These are phyloP conservation scores for Saccharomycodes ludwigii DNA, from an alignment of 805 yeast genomes.

Conservation along the genomic window DNA sequence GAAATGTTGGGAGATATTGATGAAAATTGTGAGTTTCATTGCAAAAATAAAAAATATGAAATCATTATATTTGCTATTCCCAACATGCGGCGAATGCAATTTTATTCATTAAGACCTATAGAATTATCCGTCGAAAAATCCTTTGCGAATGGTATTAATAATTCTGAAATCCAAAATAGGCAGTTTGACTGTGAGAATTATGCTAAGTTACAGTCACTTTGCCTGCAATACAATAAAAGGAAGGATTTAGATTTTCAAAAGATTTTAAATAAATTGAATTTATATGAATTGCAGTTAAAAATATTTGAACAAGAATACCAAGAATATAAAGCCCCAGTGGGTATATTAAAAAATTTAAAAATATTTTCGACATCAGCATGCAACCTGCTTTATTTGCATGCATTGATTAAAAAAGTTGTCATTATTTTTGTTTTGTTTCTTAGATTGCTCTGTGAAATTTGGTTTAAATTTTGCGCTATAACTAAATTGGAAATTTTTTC, in stretches of 20 bases:
- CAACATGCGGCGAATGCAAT: conserved; percentile 55
- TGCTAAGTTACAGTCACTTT: conserved; percentile 8
- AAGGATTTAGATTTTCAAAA: conserved; percentile 3
- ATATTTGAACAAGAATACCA: not conserved
- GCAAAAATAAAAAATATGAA: conserved; percentile 1
- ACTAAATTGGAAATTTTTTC: conserved; percentile 22
- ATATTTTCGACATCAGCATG: too few species aligned
- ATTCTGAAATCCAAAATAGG: conserved; percentile 35
- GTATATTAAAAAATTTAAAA: too few species aligned
- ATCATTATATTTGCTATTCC: conserved; percentile 61
- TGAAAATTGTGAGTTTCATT: conserved; percentile 2
- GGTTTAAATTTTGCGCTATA: not conserved
- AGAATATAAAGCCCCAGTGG: not conserved
- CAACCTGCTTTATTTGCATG: too few species aligned
- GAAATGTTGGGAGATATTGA: too few species aligned
- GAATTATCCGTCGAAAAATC: not conserved
- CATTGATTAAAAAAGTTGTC: too few species aligned
- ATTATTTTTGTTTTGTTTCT: not conserved
- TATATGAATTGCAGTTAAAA: not conserved
- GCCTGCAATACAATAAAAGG: conserved; percentile 13
- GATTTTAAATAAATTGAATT: not conserved
- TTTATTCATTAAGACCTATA: conserved; percentile 65
- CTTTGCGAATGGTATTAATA: not conserved
- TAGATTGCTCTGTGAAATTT: not conserved
- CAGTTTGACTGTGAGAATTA: conserved; percentile 12